phyloP scores from a whole-genome alignment of 140 eudicot species.

The Cichorium intybus region DNA sequence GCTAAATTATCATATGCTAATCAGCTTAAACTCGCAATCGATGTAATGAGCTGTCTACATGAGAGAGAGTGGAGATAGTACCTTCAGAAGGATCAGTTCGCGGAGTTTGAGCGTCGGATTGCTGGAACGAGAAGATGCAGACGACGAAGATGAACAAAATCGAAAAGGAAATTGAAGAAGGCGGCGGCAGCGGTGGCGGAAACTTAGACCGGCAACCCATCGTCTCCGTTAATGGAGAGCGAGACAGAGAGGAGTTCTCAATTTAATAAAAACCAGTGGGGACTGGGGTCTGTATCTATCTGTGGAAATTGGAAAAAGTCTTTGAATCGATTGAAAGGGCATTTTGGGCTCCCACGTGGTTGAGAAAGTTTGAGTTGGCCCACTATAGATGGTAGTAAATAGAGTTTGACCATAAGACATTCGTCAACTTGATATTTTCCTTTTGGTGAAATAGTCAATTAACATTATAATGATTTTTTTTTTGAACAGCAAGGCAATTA shows the following conservation, averaged over 20 bases:
- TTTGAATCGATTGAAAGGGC: background rate
- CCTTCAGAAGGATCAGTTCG: constrained; percentile 44
- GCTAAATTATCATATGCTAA: background rate
- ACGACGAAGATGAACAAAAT: constrained; percentile 12
- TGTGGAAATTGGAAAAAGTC: background rate
- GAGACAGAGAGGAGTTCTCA: background rate
- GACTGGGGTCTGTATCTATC: background rate
- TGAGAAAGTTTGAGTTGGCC: background rate
- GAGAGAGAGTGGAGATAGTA: background rate
- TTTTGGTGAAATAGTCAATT: too few species aligned
- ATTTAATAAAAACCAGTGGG: background rate
- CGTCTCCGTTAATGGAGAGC: background rate
- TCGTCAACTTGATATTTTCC: too few species aligned
- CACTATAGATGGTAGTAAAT: background rate
- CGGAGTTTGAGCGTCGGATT: constrained; percentile 24
- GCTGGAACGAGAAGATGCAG: constrained; percentile 14
- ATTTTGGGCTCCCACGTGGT: background rate
- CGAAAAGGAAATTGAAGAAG: constrained; percentile 4
- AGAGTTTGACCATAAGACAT: background rate
- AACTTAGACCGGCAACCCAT: constrained; percentile 19
- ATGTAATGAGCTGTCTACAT: background rate
- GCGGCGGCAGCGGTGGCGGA: constrained; percentile 6
- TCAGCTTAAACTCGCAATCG: background rate
- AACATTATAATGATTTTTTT: too few species aligned
- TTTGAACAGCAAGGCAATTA: too few species aligned